phyloP scores from a whole-genome alignment of 2,329 filamentous ascomycete genomes.

The Colletotrichum plurivorum region DNA sequence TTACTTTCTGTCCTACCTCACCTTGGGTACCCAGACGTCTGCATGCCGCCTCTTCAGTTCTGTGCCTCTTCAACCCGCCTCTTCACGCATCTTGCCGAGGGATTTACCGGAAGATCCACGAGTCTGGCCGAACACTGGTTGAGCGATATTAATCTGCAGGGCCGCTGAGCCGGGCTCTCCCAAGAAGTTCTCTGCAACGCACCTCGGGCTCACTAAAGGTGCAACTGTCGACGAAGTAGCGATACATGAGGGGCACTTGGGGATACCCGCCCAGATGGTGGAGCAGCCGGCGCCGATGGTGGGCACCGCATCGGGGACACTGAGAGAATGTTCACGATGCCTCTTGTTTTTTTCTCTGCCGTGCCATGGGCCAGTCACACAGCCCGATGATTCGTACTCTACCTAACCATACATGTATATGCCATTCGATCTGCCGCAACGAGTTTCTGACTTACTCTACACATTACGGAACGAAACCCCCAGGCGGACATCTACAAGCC shows the following conservation, averaged over 20 bases:
- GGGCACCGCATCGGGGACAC: slow-evolving; percentile 16
- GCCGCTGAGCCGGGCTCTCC: slow-evolving; percentile 26
- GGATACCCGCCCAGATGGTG: slow-evolving; percentile 26
- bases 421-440: background rate
- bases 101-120: slow-evolving; percentile 3
- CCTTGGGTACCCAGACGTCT: background rate
- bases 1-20: too few species aligned
- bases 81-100: background rate
- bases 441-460: too few species aligned
- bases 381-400: background rate
- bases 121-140: slow-evolving; percentile 15
- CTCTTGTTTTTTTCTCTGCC: slow-evolving; percentile 29
- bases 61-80: background rate
- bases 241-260: slow-evolving; percentile 9
- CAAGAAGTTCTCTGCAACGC: background rate
- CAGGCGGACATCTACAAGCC: background rate
- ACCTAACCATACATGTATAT: background rate
- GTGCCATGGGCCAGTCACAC: background rate
- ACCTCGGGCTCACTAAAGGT: background rate
- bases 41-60: slow-evolving; percentile 5
- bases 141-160: slow-evolving; percentile 37
- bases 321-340: slow-evolving; percentile 39
- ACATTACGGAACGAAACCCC: too few species aligned
- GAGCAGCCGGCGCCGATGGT: slow-evolving; percentile 31
- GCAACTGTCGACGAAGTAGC: slow-evolving; percentile 11